phyloP scores from a whole-genome alignment of 2,329 filamentous ascomycete genomes.

The Trichoderma endophyticum region DNA sequence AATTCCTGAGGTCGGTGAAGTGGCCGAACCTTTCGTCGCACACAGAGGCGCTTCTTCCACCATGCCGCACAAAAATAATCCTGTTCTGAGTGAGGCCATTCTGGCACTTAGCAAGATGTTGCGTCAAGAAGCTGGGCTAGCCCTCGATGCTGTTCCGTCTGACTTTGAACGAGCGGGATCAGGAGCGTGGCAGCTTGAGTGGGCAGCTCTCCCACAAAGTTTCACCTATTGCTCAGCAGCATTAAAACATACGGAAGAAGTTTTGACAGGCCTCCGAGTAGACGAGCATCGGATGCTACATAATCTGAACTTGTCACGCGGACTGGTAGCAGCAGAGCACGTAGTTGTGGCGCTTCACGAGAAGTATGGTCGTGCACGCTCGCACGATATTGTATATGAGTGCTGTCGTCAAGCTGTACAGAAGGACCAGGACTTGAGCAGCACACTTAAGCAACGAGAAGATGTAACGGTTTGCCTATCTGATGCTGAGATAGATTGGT shows the following conservation, averaged over 20 bases:
- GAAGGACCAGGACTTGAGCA: background rate
- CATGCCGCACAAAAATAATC: too few relatives aligned
- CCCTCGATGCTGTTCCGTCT: background rate
- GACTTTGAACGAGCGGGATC: background rate
- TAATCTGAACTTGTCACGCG: too few relatives aligned
- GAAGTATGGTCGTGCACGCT: background rate
- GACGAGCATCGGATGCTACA: too few relatives aligned
- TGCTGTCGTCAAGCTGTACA: background rate
- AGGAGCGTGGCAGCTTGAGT: background rate
- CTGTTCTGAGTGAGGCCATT: too few relatives aligned
- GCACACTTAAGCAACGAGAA: too few relatives aligned
- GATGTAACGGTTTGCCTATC: too few relatives aligned
- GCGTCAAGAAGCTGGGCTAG: background rate
- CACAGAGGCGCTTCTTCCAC: too few relatives aligned
- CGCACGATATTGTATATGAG: background rate
- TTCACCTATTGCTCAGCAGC: background rate
- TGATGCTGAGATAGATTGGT: too few relatives aligned
- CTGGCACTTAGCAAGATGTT: background rate
- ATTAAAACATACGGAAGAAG: background rate
- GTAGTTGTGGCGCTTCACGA: background rate
- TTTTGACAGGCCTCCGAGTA: background rate
- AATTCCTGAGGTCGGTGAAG: too few relatives aligned
- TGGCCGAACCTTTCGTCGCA: too few relatives aligned
- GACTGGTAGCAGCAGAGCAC: too few relatives aligned
- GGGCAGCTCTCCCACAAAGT: background rate